Evolutionary conservation across 2,329 filamentous ascomycete genomes (phyloP).

Genomic region (Sclerotinia sclerotiorum): DNA sequence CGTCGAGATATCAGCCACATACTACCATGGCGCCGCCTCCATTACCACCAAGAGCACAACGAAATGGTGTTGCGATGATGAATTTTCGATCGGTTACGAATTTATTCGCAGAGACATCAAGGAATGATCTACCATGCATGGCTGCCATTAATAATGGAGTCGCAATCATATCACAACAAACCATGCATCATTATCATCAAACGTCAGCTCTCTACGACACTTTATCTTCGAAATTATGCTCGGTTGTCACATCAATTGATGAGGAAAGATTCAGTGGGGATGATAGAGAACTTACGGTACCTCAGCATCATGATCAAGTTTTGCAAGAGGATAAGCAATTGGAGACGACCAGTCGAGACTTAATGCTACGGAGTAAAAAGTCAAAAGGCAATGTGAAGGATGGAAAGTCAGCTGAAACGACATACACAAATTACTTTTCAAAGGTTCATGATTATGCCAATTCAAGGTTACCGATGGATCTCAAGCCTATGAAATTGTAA

Average conservation of each 20-base stretch:
- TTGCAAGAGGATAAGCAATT: constrained; percentile 33
- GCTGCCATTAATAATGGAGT: constrained; percentile 48
- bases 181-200: constrained; percentile 49
- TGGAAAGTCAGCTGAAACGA: constrained; percentile 42
- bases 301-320: constrained; percentile 26
- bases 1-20: constrained; percentile 18
- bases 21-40: constrained; percentile 21
- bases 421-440: constrained; percentile 61
- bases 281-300: constrained; percentile 52
- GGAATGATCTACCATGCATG: constrained; percentile 39
- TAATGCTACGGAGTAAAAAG: constrained; percentile 36
- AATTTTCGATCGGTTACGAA: constrained; percentile 36
- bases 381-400: constrained; percentile 42
- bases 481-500: constrained; percentile 67
- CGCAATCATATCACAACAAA: constrained; percentile 46
- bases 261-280: constrained; percentile 54
- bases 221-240: constrained; percentile 62
- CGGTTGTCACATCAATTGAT: constrained; percentile 72
- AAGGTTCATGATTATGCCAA: constrained; percentile 81
- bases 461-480: constrained; percentile 65
- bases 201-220: constrained; percentile 55
- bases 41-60: constrained; percentile 28
- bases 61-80: constrained; percentile 26
- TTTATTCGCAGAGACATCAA: constrained; percentile 42
- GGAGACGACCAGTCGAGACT: constrained; percentile 25